Conservation (phyloP, 2,329 filamentous ascomycete species). For the Teratosphaeria destructans region DNA sequence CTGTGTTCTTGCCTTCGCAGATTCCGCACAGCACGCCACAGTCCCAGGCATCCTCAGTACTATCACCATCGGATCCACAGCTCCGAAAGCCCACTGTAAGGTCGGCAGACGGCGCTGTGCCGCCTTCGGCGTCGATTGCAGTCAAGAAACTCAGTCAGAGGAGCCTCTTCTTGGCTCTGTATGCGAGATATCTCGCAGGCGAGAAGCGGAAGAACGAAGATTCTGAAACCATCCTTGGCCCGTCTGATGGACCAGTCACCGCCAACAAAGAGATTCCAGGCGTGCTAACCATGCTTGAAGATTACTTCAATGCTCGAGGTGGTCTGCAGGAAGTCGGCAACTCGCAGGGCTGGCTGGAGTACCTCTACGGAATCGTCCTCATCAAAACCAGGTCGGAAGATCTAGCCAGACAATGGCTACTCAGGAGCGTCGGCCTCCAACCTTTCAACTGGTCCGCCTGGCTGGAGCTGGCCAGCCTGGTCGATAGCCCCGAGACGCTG, state of each 20-base stretch:
- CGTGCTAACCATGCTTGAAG: slow-evolving; percentile 65
- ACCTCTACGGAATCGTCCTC: slow-evolving; percentile 81
- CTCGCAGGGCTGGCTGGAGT: slow-evolving; percentile 84
- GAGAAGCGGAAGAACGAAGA: slow-evolving; percentile 97
- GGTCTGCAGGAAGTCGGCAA: slow-evolving; percentile 21
- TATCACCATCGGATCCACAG: slow-evolving; percentile 24
- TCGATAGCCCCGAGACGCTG: slow-evolving; percentile 72
- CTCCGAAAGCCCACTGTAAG: neutral
- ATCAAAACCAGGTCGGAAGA: slow-evolving; percentile 84
- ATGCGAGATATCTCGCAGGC: slow-evolving; percentile 83
- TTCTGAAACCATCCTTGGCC: slow-evolving; percentile 92
- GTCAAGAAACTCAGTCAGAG: slow-evolving; percentile 62
- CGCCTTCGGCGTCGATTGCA: neutral
- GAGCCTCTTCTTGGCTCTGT: slow-evolving; percentile 81
- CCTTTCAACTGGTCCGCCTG: slow-evolving; percentile 97
- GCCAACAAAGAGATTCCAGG: slow-evolving; percentile 74
- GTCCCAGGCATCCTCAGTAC: slow-evolving; percentile 7
- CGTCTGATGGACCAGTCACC: slow-evolving; percentile 75
- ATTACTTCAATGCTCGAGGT: slow-evolving; percentile 62
- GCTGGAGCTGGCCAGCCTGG: slow-evolving; percentile 77
- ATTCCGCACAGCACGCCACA: slow-evolving; percentile 40
- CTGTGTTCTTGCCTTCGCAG: slow-evolving; percentile 62
- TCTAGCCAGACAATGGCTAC: slow-evolving; percentile 74
- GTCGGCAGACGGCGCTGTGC: neutral
- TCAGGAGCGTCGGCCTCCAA: slow-evolving; percentile 77